A percentile compares a stretch with the other conserved stretches of the same genome.
phyloP scores from a whole-genome alignment of 2,329 filamentous ascomycete genomes.

The Colletotrichum costaricense region DNA sequence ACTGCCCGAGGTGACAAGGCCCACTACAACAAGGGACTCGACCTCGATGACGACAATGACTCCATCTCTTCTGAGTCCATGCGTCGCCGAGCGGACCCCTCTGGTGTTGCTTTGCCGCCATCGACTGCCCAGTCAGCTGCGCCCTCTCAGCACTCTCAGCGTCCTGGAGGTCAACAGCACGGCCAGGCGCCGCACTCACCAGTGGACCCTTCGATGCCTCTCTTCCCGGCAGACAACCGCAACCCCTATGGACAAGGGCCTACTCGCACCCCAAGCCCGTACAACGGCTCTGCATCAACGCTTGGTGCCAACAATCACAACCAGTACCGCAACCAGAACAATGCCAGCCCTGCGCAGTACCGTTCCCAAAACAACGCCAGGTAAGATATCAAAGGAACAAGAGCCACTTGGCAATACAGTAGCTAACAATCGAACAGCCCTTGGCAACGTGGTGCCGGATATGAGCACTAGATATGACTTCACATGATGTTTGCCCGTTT shows the following conservation, averaged over 20 bases:
- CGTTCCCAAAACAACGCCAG: constrained; percentile 53
- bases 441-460: constrained; percentile 59
- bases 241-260: constrained; percentile 39
- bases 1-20: constrained; percentile 84
- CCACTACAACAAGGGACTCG: constrained; percentile 51
- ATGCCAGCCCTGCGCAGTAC: constrained; percentile 47
- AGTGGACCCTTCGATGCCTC: constrained; percentile 55
- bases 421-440: constrained; percentile 44
- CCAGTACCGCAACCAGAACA: constrained; percentile 45
- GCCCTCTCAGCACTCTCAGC: constrained; percentile 42
- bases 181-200: constrained; percentile 49
- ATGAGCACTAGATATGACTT: constrained; percentile 46
- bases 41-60: constrained; percentile 56
- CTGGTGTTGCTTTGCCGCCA: constrained; percentile 41
- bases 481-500: constrained; percentile 17
- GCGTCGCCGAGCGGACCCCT: constrained; percentile 47
- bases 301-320: constrained; percentile 40
- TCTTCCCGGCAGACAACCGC: constrained; percentile 52
- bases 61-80: constrained; percentile 53
- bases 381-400: constrained; percentile 42
- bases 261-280: constrained; percentile 50
- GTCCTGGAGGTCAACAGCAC: constrained; percentile 24
- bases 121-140: constrained; percentile 36
- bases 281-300: constrained; percentile 44
- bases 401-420: background rate